These are phyloP conservation scores for Tanozyma kutaoensis DNA, from an alignment of 805 yeast genomes.

Conservation along the genomic window DNA sequence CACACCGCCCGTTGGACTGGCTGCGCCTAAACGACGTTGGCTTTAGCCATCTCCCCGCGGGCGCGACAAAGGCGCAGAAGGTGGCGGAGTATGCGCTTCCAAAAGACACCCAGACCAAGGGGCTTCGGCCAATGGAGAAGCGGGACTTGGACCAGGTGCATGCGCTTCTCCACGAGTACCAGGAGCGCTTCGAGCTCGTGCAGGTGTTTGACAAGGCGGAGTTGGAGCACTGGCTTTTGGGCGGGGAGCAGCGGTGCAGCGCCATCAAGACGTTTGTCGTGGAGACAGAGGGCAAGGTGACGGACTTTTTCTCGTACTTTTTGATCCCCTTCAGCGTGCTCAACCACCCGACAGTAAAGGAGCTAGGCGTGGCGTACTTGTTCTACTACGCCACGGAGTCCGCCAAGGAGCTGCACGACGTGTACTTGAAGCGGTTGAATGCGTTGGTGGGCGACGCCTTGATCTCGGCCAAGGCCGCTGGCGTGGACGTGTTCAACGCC, in stretches of 20 bases:
- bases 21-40: slow-evolving; percentile 80
- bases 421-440: slow-evolving; percentile 33
- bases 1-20: slow-evolving; percentile 94
- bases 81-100: slow-evolving; percentile 49
- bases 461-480: slow-evolving; percentile 50
- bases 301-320: slow-evolving; percentile 87
- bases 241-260: slow-evolving; percentile 26
- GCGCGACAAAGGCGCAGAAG: slow-evolving; percentile 55
- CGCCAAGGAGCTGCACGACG: slow-evolving; percentile 10
- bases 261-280: slow-evolving; percentile 76
- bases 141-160: slow-evolving; percentile 56
- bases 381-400: slow-evolving; percentile 80
- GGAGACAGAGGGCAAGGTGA: slow-evolving; percentile 50
- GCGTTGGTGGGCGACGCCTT: slow-evolving; percentile 62
- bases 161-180: slow-evolving; percentile 47
- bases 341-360: slow-evolving; percentile 45
- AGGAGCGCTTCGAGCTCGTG: slow-evolving; percentile 55
- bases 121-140: slow-evolving; percentile 43
- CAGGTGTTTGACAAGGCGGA: slow-evolving; percentile 62
- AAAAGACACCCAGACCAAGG: slow-evolving; percentile 30
- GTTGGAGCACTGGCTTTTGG: slow-evolving; percentile 70
- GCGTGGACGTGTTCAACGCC: slow-evolving; percentile 89
- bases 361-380: slow-evolving; percentile 75
- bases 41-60: slow-evolving; percentile 67
- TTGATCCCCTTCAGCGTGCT: slow-evolving; percentile 79